Percentiles rank a stretch among this genome's conserved stretches.
phyloP scores from a whole-genome alignment of 1,284 basidiomycete species.

The Boletellus dicymbophilus region DNA sequence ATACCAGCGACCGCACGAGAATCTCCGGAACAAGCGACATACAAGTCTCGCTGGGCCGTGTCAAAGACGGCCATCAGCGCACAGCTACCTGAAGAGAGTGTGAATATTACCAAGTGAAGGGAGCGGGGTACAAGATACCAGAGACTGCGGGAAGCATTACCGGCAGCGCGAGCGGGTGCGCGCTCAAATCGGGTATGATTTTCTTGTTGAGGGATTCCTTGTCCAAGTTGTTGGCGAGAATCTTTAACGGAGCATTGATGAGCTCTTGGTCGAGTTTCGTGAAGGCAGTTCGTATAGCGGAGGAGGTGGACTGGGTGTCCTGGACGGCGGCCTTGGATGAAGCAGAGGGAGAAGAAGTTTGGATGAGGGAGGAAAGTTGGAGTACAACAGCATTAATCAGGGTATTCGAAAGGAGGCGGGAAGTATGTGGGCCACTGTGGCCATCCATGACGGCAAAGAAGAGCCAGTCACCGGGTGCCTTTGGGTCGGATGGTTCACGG shows the following conservation, averaged over 20 bases:
- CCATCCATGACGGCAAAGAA: slow-evolving; percentile 95
- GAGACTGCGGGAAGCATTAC: slow-evolving; percentile 81
- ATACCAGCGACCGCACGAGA: slow-evolving; percentile 95
- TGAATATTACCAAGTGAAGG: slow-evolving; percentile 7
- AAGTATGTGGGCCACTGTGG: slow-evolving; percentile 83
- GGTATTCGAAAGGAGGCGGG: slow-evolving; percentile 79
- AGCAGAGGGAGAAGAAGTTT: slow-evolving; percentile 37
- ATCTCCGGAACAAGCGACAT: slow-evolving; percentile 93
- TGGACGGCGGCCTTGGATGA: slow-evolving; percentile 34
- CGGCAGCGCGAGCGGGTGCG: slow-evolving; percentile 67
- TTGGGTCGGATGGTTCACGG: slow-evolving; percentile 56
- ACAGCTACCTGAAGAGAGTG: slow-evolving; percentile 68
- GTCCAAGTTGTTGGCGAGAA: slow-evolving; percentile 63
- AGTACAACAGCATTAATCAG: slow-evolving; percentile 87
- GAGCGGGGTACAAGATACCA: slow-evolving; percentile 38
- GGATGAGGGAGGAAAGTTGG: slow-evolving; percentile 64
- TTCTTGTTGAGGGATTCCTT: slow-evolving; percentile 51
- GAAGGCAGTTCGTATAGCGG: slow-evolving; percentile 80
- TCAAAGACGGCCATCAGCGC: slow-evolving; percentile 87
- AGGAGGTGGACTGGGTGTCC: slow-evolving; percentile 63
- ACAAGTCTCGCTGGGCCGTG: slow-evolving; percentile 77
- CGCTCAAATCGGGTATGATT: slow-evolving; percentile 65
- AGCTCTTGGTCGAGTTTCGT: slow-evolving; percentile 79
- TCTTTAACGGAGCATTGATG: slow-evolving; percentile 72
- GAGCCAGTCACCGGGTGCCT: slow-evolving; percentile 68